These are phyloP conservation scores for Scutellaria barbata DNA, from an alignment of 257 asterid genomes.

Conservation along the genomic window DNA sequence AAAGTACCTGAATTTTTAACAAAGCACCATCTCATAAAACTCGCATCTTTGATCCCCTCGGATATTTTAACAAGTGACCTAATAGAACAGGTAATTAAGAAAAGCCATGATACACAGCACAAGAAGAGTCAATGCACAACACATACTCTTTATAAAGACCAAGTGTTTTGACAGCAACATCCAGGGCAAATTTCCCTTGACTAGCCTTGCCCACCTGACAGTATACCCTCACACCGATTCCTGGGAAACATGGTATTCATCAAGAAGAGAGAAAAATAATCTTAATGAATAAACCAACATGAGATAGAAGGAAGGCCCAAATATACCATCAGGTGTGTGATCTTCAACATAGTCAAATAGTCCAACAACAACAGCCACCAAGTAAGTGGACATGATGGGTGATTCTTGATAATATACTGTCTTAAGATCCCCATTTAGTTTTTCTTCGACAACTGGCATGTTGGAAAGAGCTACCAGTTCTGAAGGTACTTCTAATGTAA, in stretches of 20 bases:
- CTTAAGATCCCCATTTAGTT: conserved; percentile 63
- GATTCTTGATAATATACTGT: conserved; percentile 84
- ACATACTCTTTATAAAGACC: conserved; percentile 81
- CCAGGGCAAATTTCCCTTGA: conserved; percentile 88
- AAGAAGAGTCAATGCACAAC: conserved; percentile 27
- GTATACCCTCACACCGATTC: conserved; percentile 81
- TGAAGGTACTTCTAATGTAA: conserved; percentile 87
- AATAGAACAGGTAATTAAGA: background rate
- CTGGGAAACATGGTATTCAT: conserved; percentile 45
- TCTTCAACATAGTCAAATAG: conserved; percentile 92
- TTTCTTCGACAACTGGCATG: conserved; percentile 82
- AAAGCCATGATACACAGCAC: background rate
- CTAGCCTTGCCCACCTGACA: conserved; percentile 82
- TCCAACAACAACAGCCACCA: conserved; percentile 97
- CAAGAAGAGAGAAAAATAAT: conserved; percentile 16
- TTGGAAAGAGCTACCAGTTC: conserved; percentile 91
- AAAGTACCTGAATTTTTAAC: conserved; percentile 61
- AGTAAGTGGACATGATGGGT: conserved; percentile 96
- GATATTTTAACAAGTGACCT: conserved; percentile 1
- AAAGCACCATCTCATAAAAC: conserved; percentile 9
- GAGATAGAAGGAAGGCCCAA: conserved; percentile 14
- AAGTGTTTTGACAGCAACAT: conserved; percentile 94
- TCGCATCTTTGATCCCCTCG: conserved; percentile 24
- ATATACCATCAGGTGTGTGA: conserved; percentile 85
- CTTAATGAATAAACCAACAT: conserved; percentile 15